Base-by-base conservation (phyloP, 2,329 filamentous ascomycete species). In the Tolypocladium capitatum region DNA sequence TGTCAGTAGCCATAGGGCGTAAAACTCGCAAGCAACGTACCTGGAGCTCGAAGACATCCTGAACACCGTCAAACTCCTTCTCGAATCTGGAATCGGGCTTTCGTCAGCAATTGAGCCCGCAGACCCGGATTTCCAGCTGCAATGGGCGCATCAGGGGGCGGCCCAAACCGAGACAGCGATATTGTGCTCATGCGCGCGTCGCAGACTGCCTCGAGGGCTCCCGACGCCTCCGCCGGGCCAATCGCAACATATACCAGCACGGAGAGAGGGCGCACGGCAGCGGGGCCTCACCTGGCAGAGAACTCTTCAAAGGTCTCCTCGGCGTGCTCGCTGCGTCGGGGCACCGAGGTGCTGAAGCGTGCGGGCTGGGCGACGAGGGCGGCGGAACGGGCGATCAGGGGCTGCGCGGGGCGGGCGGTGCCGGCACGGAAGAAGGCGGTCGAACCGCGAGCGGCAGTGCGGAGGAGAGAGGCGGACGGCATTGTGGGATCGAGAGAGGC, bases 251-350 rank as follows among this genome's bases (percentile, higher is more conserved):
- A 28, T 28, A 2, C 13, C 8, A 42, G 24, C 16, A 31, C 14
- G 4, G 41, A 43, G 18, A 41, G 32, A 43, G 43, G 14, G 38
- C 16, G 24, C 8, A n/a, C 5, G 9, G 38, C 14, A 43, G 34
- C 27, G 43, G 13, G 31, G 62, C 62, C 76, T 71, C 86, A 98
- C 92, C 92, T 90, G 62, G 89, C 85, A 71, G 86, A 89, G 73
- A 98, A 98, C 76, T 97, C 90, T 77, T 98, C 92, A 62, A 95
- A 98, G 63, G 86, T 94, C 82, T 98, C 92, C 71, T 98, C 92
- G 65, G 83, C 80, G 71, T 94, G 86, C 64, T 76, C 71, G 64
- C 68, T 67, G 58, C 70, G 72, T 64, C 74, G 68, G 63, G 73
- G 64, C 58, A 70, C 65, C 53, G 73, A 75, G 64, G 80, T 84